These are phyloP conservation scores for Simmondsia chinensis DNA, from an alignment of 148 eudicot genomes.

Conservation along the genomic window DNA sequence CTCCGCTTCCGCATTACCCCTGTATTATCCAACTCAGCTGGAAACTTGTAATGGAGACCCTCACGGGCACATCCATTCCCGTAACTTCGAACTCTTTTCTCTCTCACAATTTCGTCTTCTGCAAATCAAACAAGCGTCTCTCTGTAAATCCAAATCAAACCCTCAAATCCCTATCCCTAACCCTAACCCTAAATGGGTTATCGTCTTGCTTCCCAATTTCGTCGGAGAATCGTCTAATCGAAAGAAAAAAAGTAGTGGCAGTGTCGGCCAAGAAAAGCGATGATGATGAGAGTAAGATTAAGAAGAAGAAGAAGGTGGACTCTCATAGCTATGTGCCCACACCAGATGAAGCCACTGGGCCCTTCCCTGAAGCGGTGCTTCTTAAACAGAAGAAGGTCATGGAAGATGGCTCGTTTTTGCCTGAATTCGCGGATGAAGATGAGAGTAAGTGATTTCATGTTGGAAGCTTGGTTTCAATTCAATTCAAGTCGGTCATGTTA, in stretches of 20 bases:
- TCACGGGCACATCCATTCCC: constrained; percentile 11
- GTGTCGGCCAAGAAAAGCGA: constrained; percentile 40
- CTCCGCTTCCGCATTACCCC: too few species aligned
- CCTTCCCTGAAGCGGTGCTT: constrained; percentile 78
- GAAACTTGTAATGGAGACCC: constrained; percentile 10
- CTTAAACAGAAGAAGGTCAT: constrained; percentile 75
- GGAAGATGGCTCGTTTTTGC: constrained; percentile 69
- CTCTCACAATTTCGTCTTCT: too few species aligned
- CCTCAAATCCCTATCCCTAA: background rate
- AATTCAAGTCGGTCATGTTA: too few species aligned
- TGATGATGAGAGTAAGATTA: constrained; percentile 21
- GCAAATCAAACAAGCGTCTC: too few species aligned
- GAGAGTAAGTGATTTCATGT: constrained; percentile 46
- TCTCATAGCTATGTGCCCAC: constrained; percentile 51
- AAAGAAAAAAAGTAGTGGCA: constrained; percentile 14
- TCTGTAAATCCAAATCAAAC: constrained; percentile 1
- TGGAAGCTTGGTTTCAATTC: too few species aligned
- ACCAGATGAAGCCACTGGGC: constrained; percentile 78
- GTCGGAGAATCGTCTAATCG: constrained; percentile 10
- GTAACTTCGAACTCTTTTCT: constrained; percentile 6
- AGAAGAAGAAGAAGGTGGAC: constrained; percentile 31
- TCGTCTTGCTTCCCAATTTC: constrained; percentile 25
- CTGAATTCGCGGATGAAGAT: constrained; percentile 82
- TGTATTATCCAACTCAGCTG: too few species aligned
- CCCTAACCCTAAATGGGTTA: constrained; percentile 13